These are phyloP conservation scores for Narthecium ossifragum DNA, from an alignment of 106 monocot species.

Conservation along the genomic window DNA sequence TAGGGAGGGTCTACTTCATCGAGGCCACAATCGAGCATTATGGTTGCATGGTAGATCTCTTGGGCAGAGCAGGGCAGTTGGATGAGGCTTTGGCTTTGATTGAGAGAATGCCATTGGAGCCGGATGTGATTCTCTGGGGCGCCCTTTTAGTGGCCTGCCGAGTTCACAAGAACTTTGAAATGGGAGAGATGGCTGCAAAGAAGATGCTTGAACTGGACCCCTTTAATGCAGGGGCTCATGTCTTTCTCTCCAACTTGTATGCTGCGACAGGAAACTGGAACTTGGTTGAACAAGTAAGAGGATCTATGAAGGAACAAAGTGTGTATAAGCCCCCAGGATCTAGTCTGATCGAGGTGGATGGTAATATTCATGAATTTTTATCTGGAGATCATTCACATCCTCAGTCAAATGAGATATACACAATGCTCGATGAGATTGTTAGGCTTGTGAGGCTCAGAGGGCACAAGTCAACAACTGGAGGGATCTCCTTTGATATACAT, in stretches of 20 bases:
- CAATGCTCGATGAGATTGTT: conserved; percentile 50
- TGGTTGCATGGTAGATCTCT: conserved; percentile 49
- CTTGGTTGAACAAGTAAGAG: conserved; percentile 28
- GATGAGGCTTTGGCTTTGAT: conserved; percentile 45
- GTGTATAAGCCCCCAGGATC: conserved; percentile 62
- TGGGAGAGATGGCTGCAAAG: conserved; percentile 58
- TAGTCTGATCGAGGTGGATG: conserved; percentile 41
- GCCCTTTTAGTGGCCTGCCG: conserved; percentile 56
- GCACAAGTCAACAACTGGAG: conserved; percentile 4
- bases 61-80: conserved; percentile 48
- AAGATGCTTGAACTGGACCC: conserved; percentile 64
- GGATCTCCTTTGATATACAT: conserved; percentile 23
- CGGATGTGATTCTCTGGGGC: conserved; percentile 59
- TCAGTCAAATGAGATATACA: conserved; percentile 32
- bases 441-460: conserved; percentile 21
- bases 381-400: conserved; percentile 44
- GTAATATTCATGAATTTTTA: conserved; percentile 50
- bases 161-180: conserved; percentile 39
- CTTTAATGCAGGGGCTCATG: conserved; percentile 45
- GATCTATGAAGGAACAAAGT: conserved; percentile 33
- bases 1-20: conserved; percentile 16
- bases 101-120: conserved; percentile 23
- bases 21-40: conserved; percentile 68
- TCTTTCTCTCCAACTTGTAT: conserved; percentile 64
- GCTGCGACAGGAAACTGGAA: conserved; percentile 39